Percentiles rank a stretch among this genome's conserved stretches.
Conservation (phyloP, 805 yeast genomes). For the Yarrowia yakushimensis region DNA sequence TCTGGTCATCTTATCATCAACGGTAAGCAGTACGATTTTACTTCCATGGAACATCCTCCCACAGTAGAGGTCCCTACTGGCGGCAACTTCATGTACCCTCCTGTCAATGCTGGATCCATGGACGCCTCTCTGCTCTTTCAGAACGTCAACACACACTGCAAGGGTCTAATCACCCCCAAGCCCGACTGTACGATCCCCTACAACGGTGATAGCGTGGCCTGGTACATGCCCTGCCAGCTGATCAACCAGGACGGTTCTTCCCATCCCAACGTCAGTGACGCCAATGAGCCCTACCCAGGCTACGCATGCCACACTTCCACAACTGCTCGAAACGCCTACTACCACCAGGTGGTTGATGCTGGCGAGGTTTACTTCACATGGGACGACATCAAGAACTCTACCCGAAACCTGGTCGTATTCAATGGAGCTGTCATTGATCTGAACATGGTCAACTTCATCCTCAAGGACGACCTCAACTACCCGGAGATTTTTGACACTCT, state of each 20-base stretch:
- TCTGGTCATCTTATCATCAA: conserved; percentile 66
- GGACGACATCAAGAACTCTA: conserved; percentile 70
- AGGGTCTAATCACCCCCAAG: conserved; percentile 65
- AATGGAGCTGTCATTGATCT: conserved; percentile 87
- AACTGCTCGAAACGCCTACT: conserved; percentile 65
- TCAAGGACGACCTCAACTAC: conserved; percentile 61
- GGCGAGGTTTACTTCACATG: conserved; percentile 77
- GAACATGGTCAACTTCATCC: conserved; percentile 71
- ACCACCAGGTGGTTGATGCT: conserved; percentile 42
- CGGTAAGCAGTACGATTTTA: conserved; percentile 74
- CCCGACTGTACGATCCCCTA: conserved; percentile 68
- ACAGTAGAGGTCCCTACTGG: conserved; percentile 71
- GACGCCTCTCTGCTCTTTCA: conserved; percentile 85
- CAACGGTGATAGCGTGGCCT: conserved; percentile 62
- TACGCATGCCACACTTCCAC: conserved; percentile 87
- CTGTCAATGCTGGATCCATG: conserved; percentile 79
- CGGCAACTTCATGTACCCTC: conserved; percentile 76
- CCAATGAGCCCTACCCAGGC: conserved; percentile 71
- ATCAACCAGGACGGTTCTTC: conserved; percentile 68
- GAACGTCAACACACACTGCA: conserved; percentile 85
- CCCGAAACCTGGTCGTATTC: conserved; percentile 79
- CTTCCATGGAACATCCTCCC: conserved; percentile 68
- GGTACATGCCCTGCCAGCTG: conserved; percentile 94
- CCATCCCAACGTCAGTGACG: conserved; percentile 56
- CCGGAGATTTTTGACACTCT: conserved; percentile 70